phyloP scores from a whole-genome alignment of 1,139 yeast genomes.

The Sugiyamaella neomexicana region DNA sequence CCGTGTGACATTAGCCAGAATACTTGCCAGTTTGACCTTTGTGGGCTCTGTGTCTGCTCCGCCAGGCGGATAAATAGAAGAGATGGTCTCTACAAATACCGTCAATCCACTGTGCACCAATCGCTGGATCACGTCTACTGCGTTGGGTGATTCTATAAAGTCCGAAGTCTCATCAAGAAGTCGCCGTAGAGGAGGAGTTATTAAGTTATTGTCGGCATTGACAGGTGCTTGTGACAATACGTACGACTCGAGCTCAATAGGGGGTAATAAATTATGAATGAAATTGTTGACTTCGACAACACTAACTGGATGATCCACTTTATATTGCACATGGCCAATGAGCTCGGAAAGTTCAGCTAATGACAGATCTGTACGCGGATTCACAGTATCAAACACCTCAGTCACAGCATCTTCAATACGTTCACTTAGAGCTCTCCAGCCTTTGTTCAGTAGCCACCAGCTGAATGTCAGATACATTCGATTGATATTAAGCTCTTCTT shows the following conservation, averaged over 20 bases:
- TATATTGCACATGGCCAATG: constrained; percentile 46
- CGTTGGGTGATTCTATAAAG: constrained; percentile 48
- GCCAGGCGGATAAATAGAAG: constrained; percentile 30
- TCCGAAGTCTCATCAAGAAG: constrained; percentile 55
- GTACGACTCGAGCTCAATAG: constrained; percentile 43
- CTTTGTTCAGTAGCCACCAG: constrained; percentile 93
- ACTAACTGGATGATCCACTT: constrained; percentile 41
- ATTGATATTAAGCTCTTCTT: constrained; percentile 50
- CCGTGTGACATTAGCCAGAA: constrained; percentile 64
- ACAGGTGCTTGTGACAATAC: constrained; percentile 42
- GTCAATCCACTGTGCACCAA: constrained; percentile 43
- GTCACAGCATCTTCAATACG: constrained; percentile 59
- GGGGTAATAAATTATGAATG: constrained; percentile 43
- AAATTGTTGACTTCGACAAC: constrained; percentile 29
- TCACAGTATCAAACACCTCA: constrained; percentile 59
- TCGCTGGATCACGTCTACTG: constrained; percentile 42
- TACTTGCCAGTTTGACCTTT: constrained; percentile 62
- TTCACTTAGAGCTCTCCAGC: constrained; percentile 64
- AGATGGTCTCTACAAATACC: constrained; percentile 36
- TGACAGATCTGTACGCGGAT: constrained; percentile 71
- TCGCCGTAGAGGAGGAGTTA: constrained; percentile 33
- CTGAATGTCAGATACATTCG: constrained; percentile 83
- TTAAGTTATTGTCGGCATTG: constrained; percentile 12
- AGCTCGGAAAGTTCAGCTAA: constrained; percentile 59
- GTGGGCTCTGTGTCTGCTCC: constrained; percentile 23